A percentile compares a stretch with the other conserved stretches of the same genome.
Evolutionary conservation across 2,329 filamentous ascomycete species (phyloP).

Genomic region (Sordariomycetes sp.): DNA sequence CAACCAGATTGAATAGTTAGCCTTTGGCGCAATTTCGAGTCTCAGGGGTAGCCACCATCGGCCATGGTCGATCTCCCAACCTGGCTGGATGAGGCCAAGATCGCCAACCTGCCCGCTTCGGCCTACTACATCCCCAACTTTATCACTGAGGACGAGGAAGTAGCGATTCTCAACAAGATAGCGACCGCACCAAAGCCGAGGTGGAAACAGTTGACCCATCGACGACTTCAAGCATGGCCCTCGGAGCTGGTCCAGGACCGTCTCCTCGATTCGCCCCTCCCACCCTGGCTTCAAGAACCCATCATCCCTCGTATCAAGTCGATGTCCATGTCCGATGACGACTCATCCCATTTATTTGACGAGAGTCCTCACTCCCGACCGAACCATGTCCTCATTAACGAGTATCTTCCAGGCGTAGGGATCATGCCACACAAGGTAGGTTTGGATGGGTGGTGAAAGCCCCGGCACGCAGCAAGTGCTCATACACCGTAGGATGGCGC

Average conservation of each 20-base stretch:
- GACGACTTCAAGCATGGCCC: slow-evolving; percentile 85
- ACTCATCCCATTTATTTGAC: slow-evolving; percentile 36
- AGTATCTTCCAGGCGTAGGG: slow-evolving; percentile 80
- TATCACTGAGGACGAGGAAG: slow-evolving; percentile 68
- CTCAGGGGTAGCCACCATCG: no score
- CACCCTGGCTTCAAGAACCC: slow-evolving; percentile 64
- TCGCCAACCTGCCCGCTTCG: slow-evolving; percentile 47
- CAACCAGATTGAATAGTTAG: no score
- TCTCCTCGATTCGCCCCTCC: slow-evolving; percentile 65
- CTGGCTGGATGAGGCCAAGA: slow-evolving; percentile 39
- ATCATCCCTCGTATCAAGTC: slow-evolving; percentile 53
- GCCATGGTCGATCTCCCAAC: no score
- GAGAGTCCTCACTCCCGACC: slow-evolving; percentile 65
- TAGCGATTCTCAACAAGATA: slow-evolving; percentile 59
- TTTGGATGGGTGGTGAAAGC: slow-evolving; percentile 9
- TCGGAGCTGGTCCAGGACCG: slow-evolving; percentile 72
- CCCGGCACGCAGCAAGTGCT: slow-evolving; percentile 13
- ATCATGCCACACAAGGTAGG: slow-evolving; percentile 85
- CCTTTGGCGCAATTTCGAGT: no score
- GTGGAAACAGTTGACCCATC: slow-evolving; percentile 84
- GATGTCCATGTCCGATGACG: slow-evolving; percentile 27
- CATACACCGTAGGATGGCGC: slow-evolving; percentile 54
- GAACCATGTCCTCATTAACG: slow-evolving; percentile 91
- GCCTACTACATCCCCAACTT: slow-evolving; percentile 86
- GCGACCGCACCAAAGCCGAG: slow-evolving; percentile 58